These are phyloP conservation scores for Fusarium pseudoanthophilum DNA, from an alignment of 2,329 filamentous ascomycete genomes.

Conservation along the genomic window DNA sequence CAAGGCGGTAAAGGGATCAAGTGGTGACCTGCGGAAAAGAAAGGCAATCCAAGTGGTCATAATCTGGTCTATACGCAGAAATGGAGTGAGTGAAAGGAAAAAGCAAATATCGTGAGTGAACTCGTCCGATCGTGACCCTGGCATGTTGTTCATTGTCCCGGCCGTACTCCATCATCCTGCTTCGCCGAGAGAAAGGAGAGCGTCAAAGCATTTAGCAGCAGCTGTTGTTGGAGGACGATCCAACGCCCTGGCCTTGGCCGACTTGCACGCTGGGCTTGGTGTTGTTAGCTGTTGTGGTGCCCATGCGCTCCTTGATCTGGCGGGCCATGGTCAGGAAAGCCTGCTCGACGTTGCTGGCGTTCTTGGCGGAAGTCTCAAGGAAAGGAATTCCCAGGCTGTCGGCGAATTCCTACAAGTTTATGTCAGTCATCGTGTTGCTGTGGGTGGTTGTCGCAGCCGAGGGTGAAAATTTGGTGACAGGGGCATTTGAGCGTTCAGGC, in stretches of 20 bases:
- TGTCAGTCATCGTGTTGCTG: constrained; percentile 33
- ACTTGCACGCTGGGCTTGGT: constrained; percentile 99
- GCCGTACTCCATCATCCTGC: constrained; percentile 45
- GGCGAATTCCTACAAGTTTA: constrained; percentile 82
- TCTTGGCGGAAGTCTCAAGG: constrained; percentile 99
- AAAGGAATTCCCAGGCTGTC: constrained; percentile 99
- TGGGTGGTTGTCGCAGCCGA: constrained; percentile 2
- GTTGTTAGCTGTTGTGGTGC: constrained; percentile 93
- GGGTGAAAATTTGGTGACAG: constrained; percentile 18
- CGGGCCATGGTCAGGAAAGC: constrained; percentile 99
- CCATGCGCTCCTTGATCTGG: constrained; percentile 99
- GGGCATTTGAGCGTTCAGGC: constrained; percentile 9
- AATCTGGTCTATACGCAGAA: constrained; percentile 53
- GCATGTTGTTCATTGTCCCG: constrained; percentile 40
- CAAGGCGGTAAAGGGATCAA: constrained; percentile 20
- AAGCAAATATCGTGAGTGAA: constrained; percentile 46
- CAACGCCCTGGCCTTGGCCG: constrained; percentile 92
- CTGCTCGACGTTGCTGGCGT: constrained; percentile 99
- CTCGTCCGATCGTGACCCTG: constrained; percentile 47
- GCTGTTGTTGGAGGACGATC: constrained; percentile 83
- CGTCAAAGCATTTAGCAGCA: constrained; percentile 77
- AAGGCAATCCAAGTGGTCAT: constrained; percentile 49
- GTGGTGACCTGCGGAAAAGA: constrained; percentile 31
- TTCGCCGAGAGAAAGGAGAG: constrained; percentile 40
- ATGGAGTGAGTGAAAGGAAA: constrained; percentile 38